Evolutionary conservation across 1,284 basidiomycete genomes (phyloP).

Genomic region (Pseudozyma sp.): DNA sequence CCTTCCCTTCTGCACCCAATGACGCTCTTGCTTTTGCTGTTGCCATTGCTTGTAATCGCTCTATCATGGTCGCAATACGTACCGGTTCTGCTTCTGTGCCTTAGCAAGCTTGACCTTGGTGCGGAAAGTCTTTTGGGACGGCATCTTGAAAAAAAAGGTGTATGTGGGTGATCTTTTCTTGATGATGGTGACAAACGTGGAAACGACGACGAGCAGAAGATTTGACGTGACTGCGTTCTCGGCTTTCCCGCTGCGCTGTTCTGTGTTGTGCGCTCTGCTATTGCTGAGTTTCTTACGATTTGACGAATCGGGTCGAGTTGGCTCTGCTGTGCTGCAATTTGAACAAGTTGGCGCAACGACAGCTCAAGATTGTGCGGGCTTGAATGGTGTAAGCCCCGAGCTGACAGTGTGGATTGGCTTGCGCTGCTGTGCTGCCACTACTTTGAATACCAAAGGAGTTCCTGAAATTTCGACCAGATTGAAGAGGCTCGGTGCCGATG

Average conservation of each 20-base stretch:
- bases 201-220: conserved; percentile 15
- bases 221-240: neutral
- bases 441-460: too few relatives aligned
- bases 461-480: too few relatives aligned
- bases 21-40: conserved; percentile 7
- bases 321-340: too few relatives aligned
- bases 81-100: conserved; percentile 95
- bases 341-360: too few relatives aligned
- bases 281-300: too few relatives aligned
- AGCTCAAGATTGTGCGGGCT: too few relatives aligned
- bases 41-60: conserved; percentile 4
- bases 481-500: too few relatives aligned
- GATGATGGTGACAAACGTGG: conserved; percentile 2
- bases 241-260: neutral
- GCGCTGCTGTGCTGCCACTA: too few relatives aligned
- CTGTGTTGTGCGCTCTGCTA: too few relatives aligned
- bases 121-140: conserved; percentile 97
- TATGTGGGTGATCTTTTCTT: conserved; percentile 4
- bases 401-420: too few relatives aligned
- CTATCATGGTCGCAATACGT: conserved; percentile 8
- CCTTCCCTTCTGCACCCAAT: neutral
- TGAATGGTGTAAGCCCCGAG: too few relatives aligned
- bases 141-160: conserved; percentile 71
- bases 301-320: too few relatives aligned
- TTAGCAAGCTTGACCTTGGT: conserved; percentile 97